phyloP scores from a whole-genome alignment of 306 rosid genomes.

The Styphnolobium japonicum region DNA sequence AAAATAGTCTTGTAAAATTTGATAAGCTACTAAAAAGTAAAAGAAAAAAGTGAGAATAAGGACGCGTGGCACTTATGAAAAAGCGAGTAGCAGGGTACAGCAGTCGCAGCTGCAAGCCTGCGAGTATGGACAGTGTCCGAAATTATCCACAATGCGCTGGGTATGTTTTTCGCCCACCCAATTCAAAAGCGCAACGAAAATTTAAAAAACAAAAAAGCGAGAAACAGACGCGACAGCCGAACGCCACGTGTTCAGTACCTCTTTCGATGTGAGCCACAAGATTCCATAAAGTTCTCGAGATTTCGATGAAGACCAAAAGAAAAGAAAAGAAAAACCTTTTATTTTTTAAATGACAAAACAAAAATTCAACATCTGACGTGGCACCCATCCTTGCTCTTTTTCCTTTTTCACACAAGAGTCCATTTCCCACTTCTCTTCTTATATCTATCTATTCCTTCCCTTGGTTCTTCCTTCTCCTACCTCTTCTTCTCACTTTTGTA shows the following conservation, averaged over 20 bases:
- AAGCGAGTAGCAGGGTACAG: constrained; percentile 14
- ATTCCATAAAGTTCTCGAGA: constrained; percentile 47
- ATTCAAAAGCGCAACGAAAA: neutral
- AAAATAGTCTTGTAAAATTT: no score
- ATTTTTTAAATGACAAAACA: neutral
- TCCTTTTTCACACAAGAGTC: constrained; percentile 21
- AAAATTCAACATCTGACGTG: constrained; percentile 40
- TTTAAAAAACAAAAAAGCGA: neutral
- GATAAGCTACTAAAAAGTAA: no score
- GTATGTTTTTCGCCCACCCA: constrained; percentile 27
- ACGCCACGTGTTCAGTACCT: constrained; percentile 38
- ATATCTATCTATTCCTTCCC: neutral
- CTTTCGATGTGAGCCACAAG: constrained; percentile 59
- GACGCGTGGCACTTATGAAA: neutral
- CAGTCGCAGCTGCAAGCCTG: constrained; percentile 22
- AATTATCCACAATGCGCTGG: constrained; percentile 35
- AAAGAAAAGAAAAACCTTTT: neutral
- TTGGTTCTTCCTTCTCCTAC: neutral
- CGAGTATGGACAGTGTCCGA: constrained; percentile 5
- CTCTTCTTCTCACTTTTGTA: neutral
- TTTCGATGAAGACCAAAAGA: neutral
- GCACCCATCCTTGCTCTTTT: constrained; percentile 20
- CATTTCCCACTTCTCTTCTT: constrained; percentile 24
- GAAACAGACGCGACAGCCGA: constrained; percentile 22
- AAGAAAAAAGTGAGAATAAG: no score